These are phyloP conservation scores for Hemileccinum impolitum DNA, from an alignment of 768 basidiomycete genomes.

Conservation along the genomic window DNA sequence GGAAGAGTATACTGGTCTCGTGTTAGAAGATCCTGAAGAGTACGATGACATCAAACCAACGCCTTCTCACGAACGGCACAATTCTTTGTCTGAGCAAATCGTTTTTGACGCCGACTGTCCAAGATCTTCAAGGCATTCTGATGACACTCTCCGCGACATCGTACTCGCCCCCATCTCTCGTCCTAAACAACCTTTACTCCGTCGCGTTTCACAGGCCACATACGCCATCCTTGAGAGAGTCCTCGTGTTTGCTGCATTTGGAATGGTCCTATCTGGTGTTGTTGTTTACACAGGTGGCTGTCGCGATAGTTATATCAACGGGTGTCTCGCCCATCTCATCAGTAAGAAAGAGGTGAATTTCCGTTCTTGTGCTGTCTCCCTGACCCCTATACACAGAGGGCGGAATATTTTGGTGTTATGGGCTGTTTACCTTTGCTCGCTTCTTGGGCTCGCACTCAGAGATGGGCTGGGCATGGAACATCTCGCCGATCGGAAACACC, in stretches of 20 bases:
- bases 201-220: conserved; percentile 41
- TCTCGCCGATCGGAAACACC: conserved; percentile 46
- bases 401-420: conserved; percentile 90
- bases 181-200: conserved; percentile 28
- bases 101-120: conserved; percentile 48
- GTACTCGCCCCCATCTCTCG: conserved; percentile 17
- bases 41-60: conserved; percentile 43
- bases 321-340: conserved; percentile 87
- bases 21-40: conserved; percentile 53
- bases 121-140: conserved; percentile 43
- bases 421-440: conserved; percentile 86
- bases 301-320: conserved; percentile 72
- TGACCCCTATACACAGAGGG: conserved; percentile 54
- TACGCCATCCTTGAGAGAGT: conserved; percentile 58
- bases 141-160: conserved; percentile 53
- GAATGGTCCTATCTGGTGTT: conserved; percentile 64
- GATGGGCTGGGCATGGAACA: conserved; percentile 95
- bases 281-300: conserved; percentile 87
- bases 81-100: conserved; percentile 51
- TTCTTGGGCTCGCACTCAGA: conserved; percentile 87
- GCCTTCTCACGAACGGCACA: conserved; percentile 33
- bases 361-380: not conserved
- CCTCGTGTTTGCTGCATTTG: conserved; percentile 71
- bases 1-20: conserved; percentile 57
- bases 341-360: conserved; percentile 46